Conservation (phyloP, 495 filamentous ascomycete species). For the Rhypophila decipiens region DNA sequence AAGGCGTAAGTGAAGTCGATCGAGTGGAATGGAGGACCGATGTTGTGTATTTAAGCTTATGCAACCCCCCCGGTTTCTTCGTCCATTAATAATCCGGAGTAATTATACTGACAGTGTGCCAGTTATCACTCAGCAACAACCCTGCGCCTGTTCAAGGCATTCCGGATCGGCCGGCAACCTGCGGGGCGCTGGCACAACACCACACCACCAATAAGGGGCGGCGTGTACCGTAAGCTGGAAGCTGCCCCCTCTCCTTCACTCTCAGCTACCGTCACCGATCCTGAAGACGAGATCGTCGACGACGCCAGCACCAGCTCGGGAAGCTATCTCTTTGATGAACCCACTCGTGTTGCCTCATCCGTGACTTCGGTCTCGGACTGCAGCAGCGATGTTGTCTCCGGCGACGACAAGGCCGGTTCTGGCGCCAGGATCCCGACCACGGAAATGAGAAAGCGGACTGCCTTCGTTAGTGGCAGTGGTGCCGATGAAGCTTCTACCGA, state of each 20-base stretch:
- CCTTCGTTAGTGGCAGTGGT: too few relatives aligned
- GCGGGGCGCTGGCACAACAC: slow-evolving; percentile 72
- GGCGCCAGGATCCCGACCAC: not conserved
- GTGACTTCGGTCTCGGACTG: slow-evolving; percentile 39
- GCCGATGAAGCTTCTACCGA: not conserved
- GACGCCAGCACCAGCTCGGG: slow-evolving; percentile 24
- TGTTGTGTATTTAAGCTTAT: not conserved
- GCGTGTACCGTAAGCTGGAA: slow-evolving; percentile 53
- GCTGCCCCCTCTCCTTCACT: not conserved
- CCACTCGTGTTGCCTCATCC: too few relatives aligned
- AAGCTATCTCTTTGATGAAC: slow-evolving; percentile 28
- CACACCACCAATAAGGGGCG: slow-evolving; percentile 76
- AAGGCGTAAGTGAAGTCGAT: slow-evolving; percentile 26
- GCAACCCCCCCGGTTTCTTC: not conserved
- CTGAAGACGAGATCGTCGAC: slow-evolving; percentile 24
- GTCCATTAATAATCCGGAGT: not conserved
- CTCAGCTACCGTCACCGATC: not conserved
- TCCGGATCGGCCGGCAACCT: slow-evolving; percentile 66
- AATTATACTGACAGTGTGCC: slow-evolving; percentile 13
- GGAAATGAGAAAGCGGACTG: not conserved
- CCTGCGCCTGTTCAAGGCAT: slow-evolving; percentile 61
- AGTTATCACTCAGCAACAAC: slow-evolving; percentile 71
- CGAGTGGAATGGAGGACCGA: not conserved
- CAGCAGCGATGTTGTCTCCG: not conserved
- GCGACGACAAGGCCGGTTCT: not conserved